phyloP scores from a whole-genome alignment of 2,329 filamentous ascomycete species.

The Ceratocystis huliohia region DNA sequence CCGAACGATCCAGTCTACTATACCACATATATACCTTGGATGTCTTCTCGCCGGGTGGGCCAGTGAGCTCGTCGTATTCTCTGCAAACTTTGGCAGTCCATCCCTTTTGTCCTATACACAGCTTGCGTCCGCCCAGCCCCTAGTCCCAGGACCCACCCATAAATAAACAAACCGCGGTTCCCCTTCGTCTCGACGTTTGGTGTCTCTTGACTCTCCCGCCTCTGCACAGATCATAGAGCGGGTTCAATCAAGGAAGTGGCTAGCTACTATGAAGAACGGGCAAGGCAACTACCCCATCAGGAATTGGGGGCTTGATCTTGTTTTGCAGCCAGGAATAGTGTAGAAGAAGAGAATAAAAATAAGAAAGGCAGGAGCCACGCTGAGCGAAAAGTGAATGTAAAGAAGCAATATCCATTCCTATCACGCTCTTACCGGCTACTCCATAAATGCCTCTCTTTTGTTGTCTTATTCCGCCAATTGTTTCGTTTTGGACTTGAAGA shows the following conservation, averaged over 20 bases:
- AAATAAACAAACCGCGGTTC: background rate
- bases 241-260: background rate
- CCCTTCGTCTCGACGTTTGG: background rate
- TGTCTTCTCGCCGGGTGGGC: no score
- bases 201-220: background rate
- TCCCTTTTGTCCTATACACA: background rate
- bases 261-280: background rate
- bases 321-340: background rate
- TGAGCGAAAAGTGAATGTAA: background rate
- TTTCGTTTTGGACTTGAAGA: background rate
- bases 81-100: background rate
- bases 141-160: background rate
- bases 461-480: background rate
- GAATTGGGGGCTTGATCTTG: no score
- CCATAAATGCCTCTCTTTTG: slow-evolving; percentile 4
- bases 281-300: background rate
- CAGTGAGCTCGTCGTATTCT: background rate
- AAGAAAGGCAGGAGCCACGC: background rate
- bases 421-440: background rate
- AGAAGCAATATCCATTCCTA: background rate
- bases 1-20: no score
- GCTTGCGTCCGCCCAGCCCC: background rate
- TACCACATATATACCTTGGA: no score
- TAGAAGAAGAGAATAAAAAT: background rate
- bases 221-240: background rate